Conservation (phyloP, 257 asterid genomes). For the Fraxinus americana region DNA sequence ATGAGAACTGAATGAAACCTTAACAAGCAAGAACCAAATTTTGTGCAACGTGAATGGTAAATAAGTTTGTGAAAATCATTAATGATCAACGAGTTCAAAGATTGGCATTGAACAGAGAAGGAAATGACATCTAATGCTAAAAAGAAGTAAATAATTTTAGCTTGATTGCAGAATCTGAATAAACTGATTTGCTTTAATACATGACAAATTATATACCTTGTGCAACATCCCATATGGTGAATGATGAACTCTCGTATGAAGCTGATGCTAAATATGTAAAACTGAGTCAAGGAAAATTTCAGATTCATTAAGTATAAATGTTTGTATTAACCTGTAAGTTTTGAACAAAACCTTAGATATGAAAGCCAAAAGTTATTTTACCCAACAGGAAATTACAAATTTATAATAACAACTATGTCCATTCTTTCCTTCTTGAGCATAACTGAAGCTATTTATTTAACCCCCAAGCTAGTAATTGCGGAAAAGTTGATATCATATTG, state of each 20-base stretch:
- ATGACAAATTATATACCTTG: slow-evolving; percentile 57
- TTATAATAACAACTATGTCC: not conserved
- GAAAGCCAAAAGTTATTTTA: not conserved
- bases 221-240: slow-evolving; percentile 96
- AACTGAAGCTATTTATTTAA: not conserved
- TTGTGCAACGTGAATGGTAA: not conserved
- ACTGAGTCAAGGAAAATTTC: slow-evolving; percentile 55
- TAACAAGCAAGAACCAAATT: not conserved
- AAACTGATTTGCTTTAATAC: slow-evolving; percentile 7
- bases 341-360: not conserved
- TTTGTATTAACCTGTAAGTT: slow-evolving; percentile 7
- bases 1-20: not conserved
- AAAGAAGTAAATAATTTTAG: not conserved
- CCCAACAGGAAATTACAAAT: not conserved
- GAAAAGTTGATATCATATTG: no score
- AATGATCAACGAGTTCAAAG: not conserved
- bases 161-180: not conserved
- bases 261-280: slow-evolving; percentile 92
- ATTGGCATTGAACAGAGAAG: not conserved
- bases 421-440: slow-evolving; percentile 6
- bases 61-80: not conserved
- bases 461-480: not conserved
- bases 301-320: not conserved
- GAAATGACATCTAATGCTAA: slow-evolving; percentile 3
- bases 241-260: slow-evolving; percentile 83